These are phyloP conservation scores for Verbascum thapsus DNA, from an alignment of 257 asterid species.

Conservation along the genomic window DNA sequence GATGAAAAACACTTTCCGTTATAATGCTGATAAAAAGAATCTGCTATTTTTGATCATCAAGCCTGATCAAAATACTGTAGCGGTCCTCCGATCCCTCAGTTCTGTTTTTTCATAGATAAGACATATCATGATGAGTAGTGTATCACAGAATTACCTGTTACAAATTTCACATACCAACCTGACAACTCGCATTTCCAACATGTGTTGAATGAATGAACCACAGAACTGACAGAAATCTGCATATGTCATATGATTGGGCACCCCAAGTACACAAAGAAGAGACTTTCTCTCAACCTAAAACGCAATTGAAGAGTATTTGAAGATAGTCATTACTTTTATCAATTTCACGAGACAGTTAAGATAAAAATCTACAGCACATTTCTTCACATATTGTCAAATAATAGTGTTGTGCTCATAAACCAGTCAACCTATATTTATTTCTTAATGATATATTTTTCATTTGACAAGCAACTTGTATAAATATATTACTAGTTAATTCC, in stretches of 20 bases:
- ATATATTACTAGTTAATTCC: not conserved
- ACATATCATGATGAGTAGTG: conserved; percentile 30
- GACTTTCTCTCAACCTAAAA: conserved; percentile 78
- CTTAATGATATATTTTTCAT: not conserved
- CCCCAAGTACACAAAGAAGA: conserved; percentile 85
- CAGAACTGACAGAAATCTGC: conserved; percentile 95
- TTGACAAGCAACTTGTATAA: conserved; percentile 6
- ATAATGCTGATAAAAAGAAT: conserved; percentile 73
- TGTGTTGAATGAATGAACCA: conserved; percentile 81
- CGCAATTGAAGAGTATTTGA: conserved; percentile 25
- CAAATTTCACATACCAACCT: conserved; percentile 49
- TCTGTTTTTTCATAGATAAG: conserved; percentile 42
- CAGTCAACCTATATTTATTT: not conserved
- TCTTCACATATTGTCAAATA: conserved; percentile 16
- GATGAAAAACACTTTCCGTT: conserved; percentile 77
- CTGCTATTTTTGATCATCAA: conserved; percentile 74
- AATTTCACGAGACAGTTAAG: not conserved
- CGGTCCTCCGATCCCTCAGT: conserved; percentile 80
- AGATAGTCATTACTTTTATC: not conserved
- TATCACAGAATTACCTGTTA: conserved; percentile 6
- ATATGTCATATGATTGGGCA: conserved; percentile 95
- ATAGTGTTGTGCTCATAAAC: conserved; percentile 8
- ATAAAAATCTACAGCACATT: not conserved
- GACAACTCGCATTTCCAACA: conserved; percentile 90
- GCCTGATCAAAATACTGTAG: conserved; percentile 79